Percentiles rank a stretch among this genome's conserved stretches.
Evolutionary conservation across 2,329 filamentous ascomycete species (phyloP).

Genomic region (Gaeumannomyces tritici): DNA sequence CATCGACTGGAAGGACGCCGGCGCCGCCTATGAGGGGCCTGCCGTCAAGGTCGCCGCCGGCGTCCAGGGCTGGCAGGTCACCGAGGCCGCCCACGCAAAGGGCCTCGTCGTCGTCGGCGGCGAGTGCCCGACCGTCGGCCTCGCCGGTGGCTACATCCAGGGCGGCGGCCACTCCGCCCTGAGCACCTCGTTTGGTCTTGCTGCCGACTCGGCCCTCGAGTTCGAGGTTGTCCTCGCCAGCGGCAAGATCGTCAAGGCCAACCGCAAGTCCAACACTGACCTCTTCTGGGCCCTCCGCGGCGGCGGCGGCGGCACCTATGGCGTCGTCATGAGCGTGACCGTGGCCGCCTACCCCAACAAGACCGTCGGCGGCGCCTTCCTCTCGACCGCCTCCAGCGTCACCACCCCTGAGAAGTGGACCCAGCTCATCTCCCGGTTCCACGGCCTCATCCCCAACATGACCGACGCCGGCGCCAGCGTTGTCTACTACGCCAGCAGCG

Average conservation of each 20-base stretch:
- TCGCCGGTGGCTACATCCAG: slow-evolving; percentile 13
- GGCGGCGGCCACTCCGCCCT: slow-evolving; percentile 36
- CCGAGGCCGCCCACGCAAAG: slow-evolving; percentile 26
- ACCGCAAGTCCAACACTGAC: slow-evolving; percentile 33
- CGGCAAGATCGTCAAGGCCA: slow-evolving; percentile 33
- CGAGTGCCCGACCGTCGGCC: slow-evolving; percentile 26
- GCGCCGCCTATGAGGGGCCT: background rate
- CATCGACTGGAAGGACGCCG: slow-evolving; percentile 16
- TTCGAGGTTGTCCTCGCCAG: slow-evolving; percentile 34
- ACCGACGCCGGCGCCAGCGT: slow-evolving; percentile 1
- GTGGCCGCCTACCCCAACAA: background rate
- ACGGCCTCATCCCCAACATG: background rate
- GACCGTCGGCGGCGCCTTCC: background rate
- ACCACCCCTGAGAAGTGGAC: background rate
- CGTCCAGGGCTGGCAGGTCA: slow-evolving; percentile 34
- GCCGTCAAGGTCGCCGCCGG: slow-evolving; percentile 34
- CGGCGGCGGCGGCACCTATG: slow-evolving; percentile 41
- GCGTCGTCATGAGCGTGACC: slow-evolving; percentile 35
- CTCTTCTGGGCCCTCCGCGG: slow-evolving; percentile 49
- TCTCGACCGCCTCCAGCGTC: background rate
- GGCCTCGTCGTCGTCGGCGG: slow-evolving; percentile 37
- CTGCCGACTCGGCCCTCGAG: slow-evolving; percentile 37
- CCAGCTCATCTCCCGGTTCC: background rate
- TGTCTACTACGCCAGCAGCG: background rate
- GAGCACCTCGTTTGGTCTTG: slow-evolving; percentile 44